Evolutionary conservation across 768 basidiomycete species (phyloP), one percentile per base, ranked within the genome.

Genomic region (Podaxis sp.): DNA sequence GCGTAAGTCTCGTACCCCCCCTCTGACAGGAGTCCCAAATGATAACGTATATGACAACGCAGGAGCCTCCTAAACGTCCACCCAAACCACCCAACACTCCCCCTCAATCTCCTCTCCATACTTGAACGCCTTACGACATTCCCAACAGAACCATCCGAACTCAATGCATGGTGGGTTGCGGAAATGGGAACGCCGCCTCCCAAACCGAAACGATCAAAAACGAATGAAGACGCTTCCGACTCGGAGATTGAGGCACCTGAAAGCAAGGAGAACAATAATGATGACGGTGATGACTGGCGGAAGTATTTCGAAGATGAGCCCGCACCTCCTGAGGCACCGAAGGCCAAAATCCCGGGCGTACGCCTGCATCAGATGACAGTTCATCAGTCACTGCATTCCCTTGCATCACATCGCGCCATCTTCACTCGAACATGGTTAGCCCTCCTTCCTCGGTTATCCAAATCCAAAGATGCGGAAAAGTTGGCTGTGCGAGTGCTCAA

Each of bases 351-450:
- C 23, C 66, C 74, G 10, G 72, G 74, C 37, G 76, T 77, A 6
- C 79, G 92, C 52, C 67, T 86, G 63, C 82, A 88, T 68, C 81
- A 79, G 56, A 72, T 93, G 69, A 89, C 88, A 2, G 73, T 89
- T 37, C 89, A 93, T 66, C 88, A 91, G 71, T 88, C 86, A 13
- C 72, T 95, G 6, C 90, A 93, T 65, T 84, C 89, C 6, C 75
- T 93, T 2, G 71, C 84, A 11, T 89, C 91, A 3, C 93, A 95
- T 72, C 80, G 84, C 7, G 88, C 89, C 0, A 86, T 91, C 2
- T 94, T 95, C 70, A 90, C 90, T 5, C 79, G 85, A 10, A 77
- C 85, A n/a, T 95, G 93, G 93, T 77, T 93, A 6, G 75, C 79
- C 1, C 76, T 95, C 9, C 74, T 95, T 4, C 86, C 89, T 0